Base-by-base conservation (phyloP, 2,329 filamentous ascomycete genomes). In the Periconia sp. region DNA sequence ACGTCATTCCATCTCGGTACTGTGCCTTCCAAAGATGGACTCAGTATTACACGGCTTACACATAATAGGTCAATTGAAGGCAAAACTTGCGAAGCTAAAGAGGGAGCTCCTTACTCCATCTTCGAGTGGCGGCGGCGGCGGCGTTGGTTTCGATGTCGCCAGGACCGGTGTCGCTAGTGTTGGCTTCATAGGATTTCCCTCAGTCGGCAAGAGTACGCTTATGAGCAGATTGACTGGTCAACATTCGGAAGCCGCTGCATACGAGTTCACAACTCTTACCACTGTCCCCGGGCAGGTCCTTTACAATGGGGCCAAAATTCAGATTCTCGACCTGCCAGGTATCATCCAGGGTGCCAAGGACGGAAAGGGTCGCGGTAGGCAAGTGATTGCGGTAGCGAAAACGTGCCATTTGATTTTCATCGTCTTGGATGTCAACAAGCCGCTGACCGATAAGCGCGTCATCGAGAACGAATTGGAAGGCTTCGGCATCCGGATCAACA, bases 341-440 rank as follows among this genome's bases (percentile, higher is more conserved):
- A 99, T 99, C 65, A 99, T 99, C 58, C 89, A 97, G 73, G 94
- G 94, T 67, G 94, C 94, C 59, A 97, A 99, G 74, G 94, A 99
- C 70, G 94, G 94, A 54, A 95, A 96, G 69, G 94, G 94, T 77
- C 86, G 94, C 79, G 94, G 94, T 80, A 85, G 92, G 60, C 94
- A 99, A 76, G 94, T 99, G 65, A 99, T 99, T 77, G 94, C 94
- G 7, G 94, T 99, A 35, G 92, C 94, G 47, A 99, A 99, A 79
- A 97, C 94, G 13, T 99, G 94, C 76, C 89, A 99, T 79, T 76
- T 99, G 61, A 99, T 99, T 62, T 97, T 97, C 74, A 99, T 99
- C 66, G 90, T 99, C 34, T 80, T 99, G 41, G 94, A 99, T 66
- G 94, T 99, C 65, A 97, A 97, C 76, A 99, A 99, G 75, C 94